Percentiles rank a stretch among this genome's conserved stretches.
Evolutionary conservation across 495 filamentous ascomycete genomes (phyloP).

Genomic region (Penicillium waksmanii): DNA sequence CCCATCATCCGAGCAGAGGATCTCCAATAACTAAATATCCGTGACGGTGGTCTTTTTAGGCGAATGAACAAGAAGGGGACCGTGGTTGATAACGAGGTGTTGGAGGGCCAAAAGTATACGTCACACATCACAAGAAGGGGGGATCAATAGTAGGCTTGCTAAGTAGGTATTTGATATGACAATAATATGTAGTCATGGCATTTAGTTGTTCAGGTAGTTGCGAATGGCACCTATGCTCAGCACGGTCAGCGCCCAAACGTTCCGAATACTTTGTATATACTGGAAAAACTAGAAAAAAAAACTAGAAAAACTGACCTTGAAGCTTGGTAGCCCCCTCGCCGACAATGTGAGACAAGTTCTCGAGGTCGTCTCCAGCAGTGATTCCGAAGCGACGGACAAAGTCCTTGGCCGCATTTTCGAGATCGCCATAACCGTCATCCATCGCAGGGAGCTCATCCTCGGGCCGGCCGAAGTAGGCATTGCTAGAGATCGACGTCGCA

Average conservation of each 20-base stretch:
- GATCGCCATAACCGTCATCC: slow-evolving; percentile 75
- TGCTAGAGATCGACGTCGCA: slow-evolving; percentile 88
- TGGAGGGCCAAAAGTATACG: slow-evolving; percentile 23
- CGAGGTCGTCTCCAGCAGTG: slow-evolving; percentile 92
- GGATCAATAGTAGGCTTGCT: slow-evolving; percentile 30
- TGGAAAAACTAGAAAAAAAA: too few species aligned
- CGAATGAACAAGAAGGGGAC: slow-evolving; percentile 8
- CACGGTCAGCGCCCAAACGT: slow-evolving; percentile 14
- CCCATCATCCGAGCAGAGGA: slow-evolving; percentile 11
- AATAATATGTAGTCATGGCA: slow-evolving; percentile 16
- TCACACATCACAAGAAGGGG: slow-evolving; percentile 26
- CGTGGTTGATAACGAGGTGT: slow-evolving; percentile 12
- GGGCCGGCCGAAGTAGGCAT: slow-evolving; percentile 93
- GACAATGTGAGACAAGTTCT: slow-evolving; percentile 78
- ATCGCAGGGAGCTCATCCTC: slow-evolving; percentile 66
- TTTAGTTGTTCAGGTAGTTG: slow-evolving; percentile 76
- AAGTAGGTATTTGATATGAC: slow-evolving; percentile 29
- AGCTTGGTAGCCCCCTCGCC: slow-evolving; percentile 84
- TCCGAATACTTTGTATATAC: not conserved
- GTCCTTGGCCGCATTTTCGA: slow-evolving; percentile 92
- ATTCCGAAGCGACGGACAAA: slow-evolving; percentile 93
- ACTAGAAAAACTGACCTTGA: slow-evolving; percentile 59
- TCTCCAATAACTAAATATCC: slow-evolving; percentile 16
- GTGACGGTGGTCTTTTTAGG: slow-evolving; percentile 13
- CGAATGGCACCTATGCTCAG: slow-evolving; percentile 65